phyloP scores from a whole-genome alignment of 345 rosid genomes.

The Hibiscus tridactylites region DNA sequence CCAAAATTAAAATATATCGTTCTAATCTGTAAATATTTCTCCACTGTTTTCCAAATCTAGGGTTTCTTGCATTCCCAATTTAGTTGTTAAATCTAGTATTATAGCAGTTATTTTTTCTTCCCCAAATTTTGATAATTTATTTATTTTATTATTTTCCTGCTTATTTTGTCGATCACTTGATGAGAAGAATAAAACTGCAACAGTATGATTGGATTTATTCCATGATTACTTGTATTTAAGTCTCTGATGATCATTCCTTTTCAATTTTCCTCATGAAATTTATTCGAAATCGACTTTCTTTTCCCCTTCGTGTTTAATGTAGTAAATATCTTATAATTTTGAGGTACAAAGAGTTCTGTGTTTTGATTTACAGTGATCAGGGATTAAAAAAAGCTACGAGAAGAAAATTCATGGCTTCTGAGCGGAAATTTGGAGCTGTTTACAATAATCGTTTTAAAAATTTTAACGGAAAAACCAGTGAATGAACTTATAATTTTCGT shows the following conservation, averaged over 20 bases:
- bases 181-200: conserved; percentile 2
- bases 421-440: not conserved
- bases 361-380: not conserved
- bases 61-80: no score
- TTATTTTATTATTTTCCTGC: not conserved
- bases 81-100: not conserved
- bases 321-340: not conserved
- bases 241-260: conserved; percentile 3
- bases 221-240: conserved; percentile 6
- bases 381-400: no score
- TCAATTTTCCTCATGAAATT: not conserved
- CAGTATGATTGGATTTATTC: conserved; percentile 12
- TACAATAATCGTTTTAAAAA: not conserved
- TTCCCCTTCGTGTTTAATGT: no score
- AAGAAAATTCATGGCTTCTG: not conserved
- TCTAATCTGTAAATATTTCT: no score
- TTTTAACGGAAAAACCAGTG: not conserved
- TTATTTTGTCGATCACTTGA: not conserved
- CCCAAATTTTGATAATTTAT: no score
- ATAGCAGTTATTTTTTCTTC: no score
- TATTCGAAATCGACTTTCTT: not conserved
- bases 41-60: no score
- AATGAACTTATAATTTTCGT: not conserved
- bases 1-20: no score
- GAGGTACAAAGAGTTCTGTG: not conserved